These are phyloP conservation scores for Fistulifera solaris DNA, from an alignment of 108 stramenopile species.

Conservation along the genomic window DNA sequence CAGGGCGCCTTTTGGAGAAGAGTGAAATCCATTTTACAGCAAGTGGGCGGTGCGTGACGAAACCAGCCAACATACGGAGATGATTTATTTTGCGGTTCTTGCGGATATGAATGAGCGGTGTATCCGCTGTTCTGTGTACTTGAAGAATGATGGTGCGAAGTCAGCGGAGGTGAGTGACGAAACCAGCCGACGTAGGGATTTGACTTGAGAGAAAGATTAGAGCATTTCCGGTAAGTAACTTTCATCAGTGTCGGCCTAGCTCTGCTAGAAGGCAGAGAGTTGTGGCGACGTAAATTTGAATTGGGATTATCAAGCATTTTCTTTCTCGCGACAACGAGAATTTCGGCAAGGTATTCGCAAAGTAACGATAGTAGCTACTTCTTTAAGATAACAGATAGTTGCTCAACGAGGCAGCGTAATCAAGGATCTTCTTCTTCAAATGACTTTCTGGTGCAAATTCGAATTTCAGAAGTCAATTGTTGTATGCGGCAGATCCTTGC, in stretches of 20 bases:
- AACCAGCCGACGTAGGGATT: slow-evolving; percentile 48
- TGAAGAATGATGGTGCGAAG: slow-evolving; percentile 9
- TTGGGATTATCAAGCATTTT: too few relatives aligned
- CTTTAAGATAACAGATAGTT: too few relatives aligned
- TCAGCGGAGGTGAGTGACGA: slow-evolving; percentile 43
- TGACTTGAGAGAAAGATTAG: slow-evolving; percentile 11
- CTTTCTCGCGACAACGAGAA: too few relatives aligned
- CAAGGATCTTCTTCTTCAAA: too few relatives aligned
- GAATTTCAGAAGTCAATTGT: too few relatives aligned
- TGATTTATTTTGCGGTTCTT: neutral
- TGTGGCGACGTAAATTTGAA: neutral
- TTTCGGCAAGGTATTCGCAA: too few relatives aligned
- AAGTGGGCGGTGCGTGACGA: slow-evolving; percentile 32
- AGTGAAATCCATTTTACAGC: neutral
- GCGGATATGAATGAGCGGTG: neutral
- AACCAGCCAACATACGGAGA: slow-evolving; percentile 43
- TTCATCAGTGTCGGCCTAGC: neutral
- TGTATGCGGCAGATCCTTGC: too few relatives aligned
- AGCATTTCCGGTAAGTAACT: neutral
- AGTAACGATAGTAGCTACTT: too few relatives aligned
- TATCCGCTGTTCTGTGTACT: neutral
- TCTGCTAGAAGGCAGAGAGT: slow-evolving; percentile 1
- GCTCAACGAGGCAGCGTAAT: too few relatives aligned
- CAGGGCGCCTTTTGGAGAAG: slow-evolving; percentile 1
- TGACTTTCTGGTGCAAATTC: too few relatives aligned